A percentile compares a stretch with the other conserved stretches of the same genome.
These are phyloP conservation scores for Mychonastes homosphaera DNA, from an alignment of 139 green algal species.

Conservation along the genomic window DNA sequence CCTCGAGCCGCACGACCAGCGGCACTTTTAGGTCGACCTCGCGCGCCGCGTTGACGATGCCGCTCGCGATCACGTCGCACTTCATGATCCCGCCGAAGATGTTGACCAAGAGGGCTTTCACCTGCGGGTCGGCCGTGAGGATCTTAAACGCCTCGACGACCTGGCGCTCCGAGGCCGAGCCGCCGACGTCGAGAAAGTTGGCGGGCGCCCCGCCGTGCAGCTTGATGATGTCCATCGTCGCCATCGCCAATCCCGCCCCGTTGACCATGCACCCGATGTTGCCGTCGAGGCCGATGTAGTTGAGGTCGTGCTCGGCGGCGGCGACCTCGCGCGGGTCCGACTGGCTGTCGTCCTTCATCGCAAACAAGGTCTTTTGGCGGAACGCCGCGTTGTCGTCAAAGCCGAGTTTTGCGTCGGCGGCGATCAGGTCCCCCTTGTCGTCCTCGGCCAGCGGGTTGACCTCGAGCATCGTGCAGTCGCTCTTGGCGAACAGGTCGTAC, in stretches of 20 bases:
- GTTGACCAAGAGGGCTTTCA: slow-evolving; percentile 98
- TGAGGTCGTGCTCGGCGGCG: slow-evolving; percentile 86
- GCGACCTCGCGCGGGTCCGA: slow-evolving; percentile 81
- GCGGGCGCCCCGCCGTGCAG: slow-evolving; percentile 81
- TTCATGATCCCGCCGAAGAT: slow-evolving; percentile 99
- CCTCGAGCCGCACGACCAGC: slow-evolving; percentile 93
- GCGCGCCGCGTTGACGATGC: slow-evolving; percentile 94
- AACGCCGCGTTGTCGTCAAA: slow-evolving; percentile 98
- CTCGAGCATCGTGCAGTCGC: slow-evolving; percentile 98
- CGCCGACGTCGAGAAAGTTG: slow-evolving; percentile 98
- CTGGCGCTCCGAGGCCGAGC: slow-evolving; percentile 84
- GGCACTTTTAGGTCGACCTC: slow-evolving; percentile 68
- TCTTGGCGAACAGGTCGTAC: slow-evolving; percentile 82
- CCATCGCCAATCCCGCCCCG: slow-evolving; percentile 95
- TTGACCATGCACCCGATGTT: slow-evolving; percentile 96
- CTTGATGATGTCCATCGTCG: slow-evolving; percentile 99
- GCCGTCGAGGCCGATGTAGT: slow-evolving; percentile 98
- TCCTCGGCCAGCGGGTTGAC: slow-evolving; percentile 94
- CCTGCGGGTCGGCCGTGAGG: slow-evolving; percentile 76
- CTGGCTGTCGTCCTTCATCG: slow-evolving; percentile 72
- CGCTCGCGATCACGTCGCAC: slow-evolving; percentile 96
- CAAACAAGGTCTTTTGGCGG: slow-evolving; percentile 91
- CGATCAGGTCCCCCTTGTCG: slow-evolving; percentile 63
- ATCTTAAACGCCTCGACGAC: slow-evolving; percentile 95
- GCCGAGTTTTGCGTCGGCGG: slow-evolving; percentile 95